Base-by-base conservation (phyloP, 768 basidiomycete genomes). In the Pulveroboletus sp. region DNA sequence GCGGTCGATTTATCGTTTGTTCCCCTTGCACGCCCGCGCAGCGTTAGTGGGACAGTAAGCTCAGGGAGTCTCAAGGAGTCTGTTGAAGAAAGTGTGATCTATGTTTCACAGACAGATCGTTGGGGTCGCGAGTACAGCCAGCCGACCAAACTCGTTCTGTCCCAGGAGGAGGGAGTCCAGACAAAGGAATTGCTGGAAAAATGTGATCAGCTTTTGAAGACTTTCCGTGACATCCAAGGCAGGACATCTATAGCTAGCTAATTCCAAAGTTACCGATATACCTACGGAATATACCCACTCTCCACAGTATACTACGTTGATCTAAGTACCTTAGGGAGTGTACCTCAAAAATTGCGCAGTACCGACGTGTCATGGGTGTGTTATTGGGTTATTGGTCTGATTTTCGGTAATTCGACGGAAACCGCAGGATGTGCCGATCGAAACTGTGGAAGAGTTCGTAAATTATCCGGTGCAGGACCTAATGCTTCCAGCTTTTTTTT, bases 361-460 rank as follows among this genome's bases (percentile, higher is more conserved):
- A 29, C 16, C 6, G 2, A n/a, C n/a, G n/a, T 39, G 38, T 5
- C 23, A 20, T 19, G 9, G 4, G 23, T 1, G 27, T 36, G 27
- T 44, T 39, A 56, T 47, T 47, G 36, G 26, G 24, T 42, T 41
- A 56, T 49, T 49, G 39, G 26, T 43, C 44, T 30, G 52, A 27
- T n/a, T 26, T 56, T 39, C 9, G 71, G 58, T 2, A 65, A 49
- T 59, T 80, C 77, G 20, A 81, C 61, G 2, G 69, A 55, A 50
- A 81, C 61, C 6, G 66, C 53, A 10, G 76, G 67, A 43, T 68
- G 71, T 38, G 73, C 70, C 41, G 70, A 64, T 49, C 76, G 77
- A 67, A 81, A 90, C 51, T 77, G 79, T 19, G 90, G 89, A 47
- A 93, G 91, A 1, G 80, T 89, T 38, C 91, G 78, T 47, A 92